phyloP scores from a whole-genome alignment of 495 filamentous ascomycete species.

The Penicillium lagena region DNA sequence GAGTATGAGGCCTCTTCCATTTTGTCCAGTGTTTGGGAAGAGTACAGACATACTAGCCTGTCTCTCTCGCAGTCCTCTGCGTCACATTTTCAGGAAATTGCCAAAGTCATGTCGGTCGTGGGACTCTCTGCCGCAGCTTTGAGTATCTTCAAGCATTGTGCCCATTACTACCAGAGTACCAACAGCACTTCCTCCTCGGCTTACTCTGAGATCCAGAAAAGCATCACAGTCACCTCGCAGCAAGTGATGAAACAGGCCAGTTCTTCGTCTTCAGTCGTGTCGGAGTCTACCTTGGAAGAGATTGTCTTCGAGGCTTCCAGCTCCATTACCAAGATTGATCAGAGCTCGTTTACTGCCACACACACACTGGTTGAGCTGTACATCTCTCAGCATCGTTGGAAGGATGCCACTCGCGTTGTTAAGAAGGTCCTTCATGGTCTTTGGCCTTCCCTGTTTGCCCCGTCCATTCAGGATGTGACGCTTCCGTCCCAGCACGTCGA shows the following conservation, averaged over 20 bases:
- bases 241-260: conserved; percentile 18
- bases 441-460: conserved; percentile 29
- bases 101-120: conserved; percentile 28
- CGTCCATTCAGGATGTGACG: conserved; percentile 24
- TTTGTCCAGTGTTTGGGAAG: conserved; percentile 30
- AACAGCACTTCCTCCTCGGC: conserved; percentile 1
- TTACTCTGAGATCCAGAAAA: conserved; percentile 9
- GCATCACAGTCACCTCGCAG: conserved; percentile 2
- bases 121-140: conserved; percentile 23
- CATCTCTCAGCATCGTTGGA: conserved; percentile 30
- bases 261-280: conserved; percentile 12
- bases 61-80: conserved; percentile 17
- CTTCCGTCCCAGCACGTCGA: conserved; percentile 22
- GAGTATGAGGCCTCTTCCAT: conserved; percentile 28
- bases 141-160: conserved; percentile 26
- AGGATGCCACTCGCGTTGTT: conserved; percentile 27
- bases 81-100: conserved; percentile 24
- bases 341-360: conserved; percentile 24
- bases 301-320: conserved; percentile 26
- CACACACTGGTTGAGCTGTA: conserved; percentile 23
- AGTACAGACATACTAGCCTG: conserved; percentile 18
- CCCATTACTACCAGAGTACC: conserved; percentile 11
- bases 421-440: conserved; percentile 27
- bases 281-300: conserved; percentile 25
- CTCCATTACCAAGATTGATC: conserved; percentile 7